These are phyloP conservation scores for Chalciporus chontae DNA, from an alignment of 768 basidiomycete genomes.

Conservation along the genomic window DNA sequence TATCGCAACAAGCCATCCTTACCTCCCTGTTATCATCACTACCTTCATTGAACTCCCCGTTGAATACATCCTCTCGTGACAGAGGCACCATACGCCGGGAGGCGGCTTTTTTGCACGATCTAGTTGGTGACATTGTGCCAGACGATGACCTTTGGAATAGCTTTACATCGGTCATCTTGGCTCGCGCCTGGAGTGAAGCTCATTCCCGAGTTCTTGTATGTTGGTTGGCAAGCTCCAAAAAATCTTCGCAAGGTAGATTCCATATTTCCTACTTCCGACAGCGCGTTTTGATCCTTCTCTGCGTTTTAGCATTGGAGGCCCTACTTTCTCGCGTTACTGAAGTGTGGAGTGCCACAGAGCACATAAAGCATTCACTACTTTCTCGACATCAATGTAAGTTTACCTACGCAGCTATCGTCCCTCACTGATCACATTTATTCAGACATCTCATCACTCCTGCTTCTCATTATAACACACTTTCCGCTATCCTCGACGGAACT, in stretches of 20 bases:
- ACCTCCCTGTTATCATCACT: conserved; percentile 56
- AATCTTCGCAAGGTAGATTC: conserved; percentile 33
- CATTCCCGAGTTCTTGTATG: conserved; percentile 63
- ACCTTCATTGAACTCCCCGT: conserved; percentile 23
- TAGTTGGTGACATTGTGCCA: conserved; percentile 51
- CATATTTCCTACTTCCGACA: background rate
- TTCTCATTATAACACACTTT: conserved; percentile 62
- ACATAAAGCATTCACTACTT: conserved; percentile 76
- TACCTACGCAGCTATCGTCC: background rate
- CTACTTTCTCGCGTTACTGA: conserved; percentile 51
- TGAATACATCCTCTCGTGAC: conserved; percentile 30
- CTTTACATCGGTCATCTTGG: conserved; percentile 43
- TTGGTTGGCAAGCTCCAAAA: conserved; percentile 55
- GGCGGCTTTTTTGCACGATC: conserved; percentile 43
- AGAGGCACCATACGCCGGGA: conserved; percentile 51
- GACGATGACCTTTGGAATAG: conserved; percentile 52
- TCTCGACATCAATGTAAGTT: conserved; percentile 71
- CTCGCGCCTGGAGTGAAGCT: conserved; percentile 56
- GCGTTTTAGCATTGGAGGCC: conserved; percentile 37
- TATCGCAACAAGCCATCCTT: conserved; percentile 55
- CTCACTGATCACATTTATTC: conserved; percentile 1
- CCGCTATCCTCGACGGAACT: conserved; percentile 46
- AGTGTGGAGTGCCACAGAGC: conserved; percentile 72
- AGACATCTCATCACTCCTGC: conserved; percentile 75
- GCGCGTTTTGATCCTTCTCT: conserved; percentile 6